A percentile compares a stretch with the other conserved stretches of the same genome.
Evolutionary conservation across 805 yeast species (phyloP).

Genomic region (Candida nanaspora): DNA sequence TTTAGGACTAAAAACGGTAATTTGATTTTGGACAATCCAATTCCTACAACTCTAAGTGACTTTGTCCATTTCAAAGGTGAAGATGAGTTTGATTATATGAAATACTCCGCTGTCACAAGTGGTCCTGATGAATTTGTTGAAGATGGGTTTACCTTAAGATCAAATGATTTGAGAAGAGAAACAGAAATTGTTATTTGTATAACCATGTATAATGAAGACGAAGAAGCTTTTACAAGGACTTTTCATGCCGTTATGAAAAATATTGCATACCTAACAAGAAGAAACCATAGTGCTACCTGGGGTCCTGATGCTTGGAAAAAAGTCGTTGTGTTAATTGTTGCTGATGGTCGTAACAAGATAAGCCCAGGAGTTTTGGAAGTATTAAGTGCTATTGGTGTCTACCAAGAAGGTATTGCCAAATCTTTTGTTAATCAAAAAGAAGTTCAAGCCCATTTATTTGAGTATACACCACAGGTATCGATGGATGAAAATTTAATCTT

Average conservation of each 20-base stretch:
- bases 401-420: constrained; percentile 96
- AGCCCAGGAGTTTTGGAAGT: constrained; percentile 79
- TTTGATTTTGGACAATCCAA: constrained; percentile 86
- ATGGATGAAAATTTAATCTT: constrained; percentile 84
- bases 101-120: constrained; percentile 94
- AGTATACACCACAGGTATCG: constrained; percentile 92
- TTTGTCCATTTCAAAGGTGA: constrained; percentile 82
- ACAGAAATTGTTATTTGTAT: constrained; percentile 88
- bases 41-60: constrained; percentile 80
- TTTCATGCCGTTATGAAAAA: constrained; percentile 92
- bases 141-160: constrained; percentile 80
- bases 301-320: constrained; percentile 97
- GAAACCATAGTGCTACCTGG: constrained; percentile 84
- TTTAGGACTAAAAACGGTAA: constrained; percentile 74
- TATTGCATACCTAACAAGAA: constrained; percentile 76
- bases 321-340: constrained; percentile 81
- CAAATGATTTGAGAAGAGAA: constrained; percentile 81
- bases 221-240: constrained; percentile 81
- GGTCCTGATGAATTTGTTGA: constrained; percentile 80
- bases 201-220: constrained; percentile 97
- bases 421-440: constrained; percentile 86
- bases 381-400: constrained; percentile 91
- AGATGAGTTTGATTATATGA: constrained; percentile 93
- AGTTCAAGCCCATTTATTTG: constrained; percentile 91
- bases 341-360: constrained; percentile 92